Conservation (phyloP, 1,284 basidiomycete genomes). For the Cutaneotrichosporon sp. region DNA sequence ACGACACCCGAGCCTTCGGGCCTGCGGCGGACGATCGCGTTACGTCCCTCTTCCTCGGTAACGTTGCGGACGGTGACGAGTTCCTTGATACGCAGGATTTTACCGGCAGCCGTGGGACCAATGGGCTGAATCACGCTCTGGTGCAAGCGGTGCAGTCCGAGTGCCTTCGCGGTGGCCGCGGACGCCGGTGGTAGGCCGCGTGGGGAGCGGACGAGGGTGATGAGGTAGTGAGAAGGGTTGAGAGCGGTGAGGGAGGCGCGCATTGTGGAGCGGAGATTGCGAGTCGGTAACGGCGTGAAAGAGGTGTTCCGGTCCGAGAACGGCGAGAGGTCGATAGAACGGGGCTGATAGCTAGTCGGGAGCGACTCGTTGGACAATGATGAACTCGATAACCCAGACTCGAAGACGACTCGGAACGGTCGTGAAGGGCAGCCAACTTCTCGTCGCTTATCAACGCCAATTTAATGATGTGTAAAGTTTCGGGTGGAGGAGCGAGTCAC, state of each 20-base stretch:
- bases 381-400: background rate
- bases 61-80: slow-evolving; percentile 54
- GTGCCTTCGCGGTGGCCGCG: slow-evolving; percentile 46
- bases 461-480: slow-evolving; percentile 1
- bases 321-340: background rate
- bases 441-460: background rate
- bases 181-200: slow-evolving; percentile 51
- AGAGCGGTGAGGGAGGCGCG: slow-evolving; percentile 10
- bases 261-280: slow-evolving; percentile 11
- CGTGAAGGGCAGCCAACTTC: background rate
- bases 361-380: background rate
- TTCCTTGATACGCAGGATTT: slow-evolving; percentile 54
- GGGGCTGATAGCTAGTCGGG: background rate
- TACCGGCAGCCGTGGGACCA: slow-evolving; percentile 46
- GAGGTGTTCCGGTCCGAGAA: too few relatives aligned
- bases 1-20: slow-evolving; percentile 42
- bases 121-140: slow-evolving; percentile 51
- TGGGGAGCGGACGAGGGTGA: slow-evolving; percentile 52
- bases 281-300: background rate
- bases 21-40: slow-evolving; percentile 25
- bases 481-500: too few relatives aligned
- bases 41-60: slow-evolving; percentile 28
- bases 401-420: background rate
- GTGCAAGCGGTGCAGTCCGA: slow-evolving; percentile 51
- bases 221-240: slow-evolving; percentile 47